A percentile compares a stretch with the other conserved stretches of the same genome.
Evolutionary conservation across 495 filamentous ascomycete species (phyloP).

Genomic region (Rostrohypoxylon terebratum): DNA sequence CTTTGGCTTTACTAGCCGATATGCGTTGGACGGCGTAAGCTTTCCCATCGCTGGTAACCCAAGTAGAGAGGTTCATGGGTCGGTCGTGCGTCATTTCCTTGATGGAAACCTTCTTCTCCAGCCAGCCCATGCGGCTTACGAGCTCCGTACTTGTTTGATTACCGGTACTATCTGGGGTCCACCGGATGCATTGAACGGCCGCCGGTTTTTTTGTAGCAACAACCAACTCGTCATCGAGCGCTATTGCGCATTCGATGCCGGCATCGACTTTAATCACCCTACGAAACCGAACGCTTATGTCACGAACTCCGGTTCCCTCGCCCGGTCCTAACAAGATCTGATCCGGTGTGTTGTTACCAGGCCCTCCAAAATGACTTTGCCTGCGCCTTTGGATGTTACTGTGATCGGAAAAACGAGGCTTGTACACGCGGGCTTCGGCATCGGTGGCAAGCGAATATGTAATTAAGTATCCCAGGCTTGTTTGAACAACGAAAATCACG

Average conservation of each 20-base stretch:
- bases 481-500: slow-evolving; percentile 92
- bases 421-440: slow-evolving; percentile 83
- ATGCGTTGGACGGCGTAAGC: slow-evolving; percentile 91
- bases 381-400: slow-evolving; percentile 74
- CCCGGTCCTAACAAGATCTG: slow-evolving; percentile 71
- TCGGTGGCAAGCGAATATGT: slow-evolving; percentile 95
- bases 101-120: slow-evolving; percentile 79
- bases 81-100: slow-evolving; percentile 94
- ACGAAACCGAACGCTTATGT: slow-evolving; percentile 89
- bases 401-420: slow-evolving; percentile 75
- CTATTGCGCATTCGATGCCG: slow-evolving; percentile 86
- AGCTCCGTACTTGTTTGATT: slow-evolving; percentile 92
- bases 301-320: slow-evolving; percentile 82
- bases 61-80: slow-evolving; percentile 95
- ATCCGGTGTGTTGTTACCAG: slow-evolving; percentile 63
- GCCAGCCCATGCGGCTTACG: slow-evolving; percentile 84
- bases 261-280: slow-evolving; percentile 99
- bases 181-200: slow-evolving; percentile 95
- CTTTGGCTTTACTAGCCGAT: slow-evolving; percentile 35
- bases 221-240: slow-evolving; percentile 91
- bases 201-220: slow-evolving; percentile 94
- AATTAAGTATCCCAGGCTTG: slow-evolving; percentile 85
- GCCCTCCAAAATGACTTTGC: slow-evolving; percentile 75
- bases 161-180: slow-evolving; percentile 83
- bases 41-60: slow-evolving; percentile 90